Conservation (phyloP, 2,329 filamentous ascomycete genomes). For the Colletotrichum sp. region DNA sequence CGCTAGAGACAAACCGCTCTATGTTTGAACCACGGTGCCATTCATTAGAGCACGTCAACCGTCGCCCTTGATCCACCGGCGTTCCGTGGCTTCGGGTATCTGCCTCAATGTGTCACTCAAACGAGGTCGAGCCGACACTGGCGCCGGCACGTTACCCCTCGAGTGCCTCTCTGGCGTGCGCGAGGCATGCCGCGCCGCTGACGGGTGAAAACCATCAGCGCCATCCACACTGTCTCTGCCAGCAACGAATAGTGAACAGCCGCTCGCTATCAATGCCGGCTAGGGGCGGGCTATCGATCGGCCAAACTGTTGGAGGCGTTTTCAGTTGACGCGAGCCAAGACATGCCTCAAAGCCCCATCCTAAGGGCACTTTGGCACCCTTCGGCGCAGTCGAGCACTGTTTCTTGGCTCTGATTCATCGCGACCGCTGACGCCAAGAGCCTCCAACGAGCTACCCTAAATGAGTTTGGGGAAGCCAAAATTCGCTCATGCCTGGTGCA, state of each 20-base stretch:
- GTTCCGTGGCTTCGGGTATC: conserved; percentile 15
- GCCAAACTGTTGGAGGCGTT: conserved; percentile 10
- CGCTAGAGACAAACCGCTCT: neutral
- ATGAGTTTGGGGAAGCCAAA: neutral
- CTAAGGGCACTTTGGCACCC: neutral
- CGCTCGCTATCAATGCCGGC: neutral
- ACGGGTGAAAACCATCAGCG: neutral
- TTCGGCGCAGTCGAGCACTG: neutral
- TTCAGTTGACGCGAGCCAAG: conserved; percentile 5
- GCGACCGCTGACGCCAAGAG: conserved; percentile 12
- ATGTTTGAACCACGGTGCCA: neutral
- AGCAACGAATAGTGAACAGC: neutral
- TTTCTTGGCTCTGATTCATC: neutral
- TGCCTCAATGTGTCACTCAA: conserved; percentile 16
- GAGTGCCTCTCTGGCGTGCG: neutral
- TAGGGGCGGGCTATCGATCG: conserved; percentile 9
- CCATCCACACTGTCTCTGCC: neutral
- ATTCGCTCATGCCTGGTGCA: neutral
- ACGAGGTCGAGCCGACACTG: neutral
- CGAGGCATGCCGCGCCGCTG: neutral
- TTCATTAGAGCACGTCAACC: neutral
- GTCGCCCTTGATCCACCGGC: neutral
- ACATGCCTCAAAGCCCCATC: neutral
- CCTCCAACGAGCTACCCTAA: neutral
- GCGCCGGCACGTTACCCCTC: neutral